These are phyloP conservation scores for Miamiensis avidus DNA, from an alignment of 169 alveolate species.

Conservation along the genomic window DNA sequence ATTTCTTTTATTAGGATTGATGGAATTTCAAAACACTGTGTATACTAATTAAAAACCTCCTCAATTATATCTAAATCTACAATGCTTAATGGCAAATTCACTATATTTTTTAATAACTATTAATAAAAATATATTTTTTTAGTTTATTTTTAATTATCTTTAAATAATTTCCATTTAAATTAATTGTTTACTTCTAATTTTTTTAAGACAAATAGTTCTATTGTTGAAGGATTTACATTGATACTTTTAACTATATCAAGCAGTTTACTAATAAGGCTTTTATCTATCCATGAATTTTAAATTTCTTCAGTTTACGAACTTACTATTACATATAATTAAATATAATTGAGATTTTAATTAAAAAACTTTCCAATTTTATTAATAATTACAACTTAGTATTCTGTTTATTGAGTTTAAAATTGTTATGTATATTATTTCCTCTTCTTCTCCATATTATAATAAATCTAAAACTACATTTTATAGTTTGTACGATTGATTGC, in stretches of 20 bases:
- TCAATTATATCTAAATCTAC: neutral
- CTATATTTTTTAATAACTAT: neutral
- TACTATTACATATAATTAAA: too few species aligned
- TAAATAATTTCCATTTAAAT: too few species aligned
- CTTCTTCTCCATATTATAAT: neutral
- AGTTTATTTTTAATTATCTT: too few species aligned
- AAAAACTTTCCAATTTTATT: too few species aligned
- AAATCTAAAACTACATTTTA: too few species aligned
- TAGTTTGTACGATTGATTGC: too few species aligned
- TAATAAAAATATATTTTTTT: too few species aligned
- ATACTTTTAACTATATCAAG: too few species aligned
- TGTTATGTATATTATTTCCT: neutral
- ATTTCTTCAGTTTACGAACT: too few species aligned
- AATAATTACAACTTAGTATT: neutral
- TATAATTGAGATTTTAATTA: too few species aligned
- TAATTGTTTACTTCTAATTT: neutral
- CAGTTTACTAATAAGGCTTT: too few species aligned
- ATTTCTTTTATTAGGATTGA: neutral
- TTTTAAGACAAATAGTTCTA: neutral
- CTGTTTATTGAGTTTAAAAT: neutral
- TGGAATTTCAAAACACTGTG: neutral
- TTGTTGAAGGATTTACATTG: neutral
- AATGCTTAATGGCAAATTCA: neutral
- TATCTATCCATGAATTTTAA: too few species aligned
- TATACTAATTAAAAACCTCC: neutral